Evolutionary conservation across 805 yeast genomes (phyloP), one percentile per base, ranked within the genome.

Genomic region (Lachancea thermotolerans): DNA sequence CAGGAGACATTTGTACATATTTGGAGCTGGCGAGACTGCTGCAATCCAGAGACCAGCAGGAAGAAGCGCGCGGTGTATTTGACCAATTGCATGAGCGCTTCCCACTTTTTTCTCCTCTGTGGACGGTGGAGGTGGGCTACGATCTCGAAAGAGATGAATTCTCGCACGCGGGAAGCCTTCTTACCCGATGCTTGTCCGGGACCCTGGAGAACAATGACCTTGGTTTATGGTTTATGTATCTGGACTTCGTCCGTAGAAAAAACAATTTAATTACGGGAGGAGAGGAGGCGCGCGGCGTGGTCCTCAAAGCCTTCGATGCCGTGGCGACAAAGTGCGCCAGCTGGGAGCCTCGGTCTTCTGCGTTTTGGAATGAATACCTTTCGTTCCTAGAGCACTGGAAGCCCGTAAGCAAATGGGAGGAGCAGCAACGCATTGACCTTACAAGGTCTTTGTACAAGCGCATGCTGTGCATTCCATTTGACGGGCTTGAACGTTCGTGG

Each of bases 301-400:
- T 90, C 11, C 71, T 82, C 14, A 83, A 81, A 58, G 95, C 96
- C 0, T 91, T 81, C 60, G 95, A 89, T 49, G 78, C 85, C 59
- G 95, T 95, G 1, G 69, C 85, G 15, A 79, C 74, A 27, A 77
- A 80, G 48, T 86, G 90, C 41, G 96, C 96, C 0, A 65, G 78
- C 29, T 58, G 54, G 44, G 98, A 93, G 60, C 75, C 83, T 4
- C 71, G 75, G 31, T 76, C 90, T 15, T 82, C 84, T 29, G 70
- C 70, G 2, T 66, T 93, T 35, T 91, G 96, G 96, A 71, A 73
- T 39, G 93, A 85, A 54, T 93, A 87, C 59, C 60, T 93, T n/a
- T 81, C 75, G 9, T 89, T 88, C 56, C 72, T 89, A 49, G 81
- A 79, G 51, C 69, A 76, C 30, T 85, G 93, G 91, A 79, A 79